Evolutionary conservation across 2,329 filamentous ascomycete genomes (phyloP).

Genomic region (Didymella lethalis): DNA sequence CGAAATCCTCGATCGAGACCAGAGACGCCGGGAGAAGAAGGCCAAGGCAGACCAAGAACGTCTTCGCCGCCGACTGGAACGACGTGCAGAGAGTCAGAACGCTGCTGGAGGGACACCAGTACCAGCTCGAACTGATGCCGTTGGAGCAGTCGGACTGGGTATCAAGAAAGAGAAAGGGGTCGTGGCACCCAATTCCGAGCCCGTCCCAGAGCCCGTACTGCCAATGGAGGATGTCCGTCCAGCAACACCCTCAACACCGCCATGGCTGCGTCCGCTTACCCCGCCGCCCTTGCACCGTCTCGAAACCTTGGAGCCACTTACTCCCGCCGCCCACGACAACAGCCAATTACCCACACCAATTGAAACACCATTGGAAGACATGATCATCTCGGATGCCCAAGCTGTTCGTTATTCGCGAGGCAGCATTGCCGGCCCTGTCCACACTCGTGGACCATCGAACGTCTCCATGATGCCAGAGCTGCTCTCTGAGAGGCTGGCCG

Average conservation of each 20-base stretch:
- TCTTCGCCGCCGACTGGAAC: slow-evolving; percentile 69
- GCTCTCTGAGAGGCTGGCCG: slow-evolving; percentile 51
- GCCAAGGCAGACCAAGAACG: slow-evolving; percentile 72
- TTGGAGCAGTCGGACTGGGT: slow-evolving; percentile 59
- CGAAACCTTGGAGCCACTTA: slow-evolving; percentile 25
- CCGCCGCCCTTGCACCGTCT: slow-evolving; percentile 35
- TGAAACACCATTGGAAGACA: slow-evolving; percentile 56
- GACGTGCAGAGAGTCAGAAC: slow-evolving; percentile 69
- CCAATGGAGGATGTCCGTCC: slow-evolving; percentile 59
- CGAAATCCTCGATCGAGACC: slow-evolving; percentile 89
- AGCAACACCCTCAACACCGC: slow-evolving; percentile 47
- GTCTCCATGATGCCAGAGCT: slow-evolving; percentile 63
- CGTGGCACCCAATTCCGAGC: slow-evolving; percentile 56
- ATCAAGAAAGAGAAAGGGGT: slow-evolving; percentile 60
- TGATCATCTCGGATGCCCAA: slow-evolving; percentile 59
- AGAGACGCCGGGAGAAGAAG: slow-evolving; percentile 79
- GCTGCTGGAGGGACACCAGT: slow-evolving; percentile 65
- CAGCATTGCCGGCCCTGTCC: slow-evolving; percentile 56
- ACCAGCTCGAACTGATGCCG: slow-evolving; percentile 61
- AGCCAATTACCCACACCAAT: slow-evolving; percentile 48
- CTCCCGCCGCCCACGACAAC: slow-evolving; percentile 32
- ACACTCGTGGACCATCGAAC: slow-evolving; percentile 58
- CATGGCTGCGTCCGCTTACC: slow-evolving; percentile 49
- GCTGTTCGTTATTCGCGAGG: slow-evolving; percentile 58
- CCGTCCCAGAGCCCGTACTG: slow-evolving; percentile 56